Evolutionary conservation across 345 rosid species (phyloP).

Genomic region (Stellera chamaejasme): DNA sequence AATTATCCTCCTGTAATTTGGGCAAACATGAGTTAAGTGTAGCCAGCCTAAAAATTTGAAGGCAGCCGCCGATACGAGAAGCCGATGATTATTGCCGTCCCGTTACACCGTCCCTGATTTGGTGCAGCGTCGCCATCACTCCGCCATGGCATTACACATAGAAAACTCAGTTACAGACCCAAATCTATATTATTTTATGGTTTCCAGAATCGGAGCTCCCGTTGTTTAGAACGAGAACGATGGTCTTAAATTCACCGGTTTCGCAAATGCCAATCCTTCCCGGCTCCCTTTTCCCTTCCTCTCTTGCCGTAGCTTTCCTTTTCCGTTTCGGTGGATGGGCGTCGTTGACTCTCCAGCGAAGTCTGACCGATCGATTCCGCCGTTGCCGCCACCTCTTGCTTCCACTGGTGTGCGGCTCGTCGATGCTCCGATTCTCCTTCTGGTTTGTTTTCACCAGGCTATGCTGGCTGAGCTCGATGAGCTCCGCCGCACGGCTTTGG

Average conservation of each 20-base stretch:
- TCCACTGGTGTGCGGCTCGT: constrained; percentile 25
- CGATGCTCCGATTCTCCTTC: constrained; percentile 58
- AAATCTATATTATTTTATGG: neutral
- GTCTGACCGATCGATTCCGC: constrained; percentile 2
- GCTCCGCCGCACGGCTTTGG: constrained; percentile 35
- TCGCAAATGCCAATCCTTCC: constrained; percentile 25
- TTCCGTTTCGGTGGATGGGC: constrained; percentile 22
- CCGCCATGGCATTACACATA: constrained; percentile 13
- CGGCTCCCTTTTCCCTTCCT: constrained; percentile 12
- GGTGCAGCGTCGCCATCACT: constrained; percentile 35
- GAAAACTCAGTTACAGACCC: neutral
- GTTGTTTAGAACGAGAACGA: constrained; percentile 2
- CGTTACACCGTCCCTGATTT: constrained; percentile 3
- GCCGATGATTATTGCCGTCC: neutral
- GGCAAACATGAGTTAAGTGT: too few species aligned
- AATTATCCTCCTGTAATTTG: too few species aligned
- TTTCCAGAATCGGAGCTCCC: constrained; percentile 2
- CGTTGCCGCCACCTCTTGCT: constrained; percentile 8
- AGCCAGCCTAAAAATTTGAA: too few species aligned
- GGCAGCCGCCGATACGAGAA: neutral
- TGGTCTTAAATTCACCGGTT: constrained; percentile 17
- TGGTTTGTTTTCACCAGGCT: constrained; percentile 65
- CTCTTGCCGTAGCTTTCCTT: constrained; percentile 23
- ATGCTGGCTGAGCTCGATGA: constrained; percentile 45
- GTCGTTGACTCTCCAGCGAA: constrained; percentile 15